Evolutionary conservation across 352 stramenopile species (phyloP), one percentile per base, ranked within the genome.

Genomic region (Globisporangium yorkense): DNA sequence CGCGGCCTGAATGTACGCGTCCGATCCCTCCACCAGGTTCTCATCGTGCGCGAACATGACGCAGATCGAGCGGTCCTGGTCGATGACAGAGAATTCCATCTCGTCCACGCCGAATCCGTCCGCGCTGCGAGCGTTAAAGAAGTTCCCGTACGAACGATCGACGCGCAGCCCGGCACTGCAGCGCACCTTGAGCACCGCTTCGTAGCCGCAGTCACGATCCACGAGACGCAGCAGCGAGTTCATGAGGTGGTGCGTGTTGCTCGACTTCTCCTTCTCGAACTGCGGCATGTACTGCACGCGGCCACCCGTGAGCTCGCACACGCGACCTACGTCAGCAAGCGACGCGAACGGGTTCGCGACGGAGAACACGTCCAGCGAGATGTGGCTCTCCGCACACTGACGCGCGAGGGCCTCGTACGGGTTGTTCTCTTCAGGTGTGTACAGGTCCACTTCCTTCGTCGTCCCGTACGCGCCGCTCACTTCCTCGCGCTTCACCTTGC

Each of bases 11-110:
- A 97, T 81, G 65, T 87, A 96, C 31, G 82, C 80, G 53, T 94
- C 80, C 5, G 65, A 67, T 10, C 77, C 79, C 33, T 94, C 82
- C 5, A 80, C 66, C 8, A 97, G 63, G 33, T 72, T 77, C 59
- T 94, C 89, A 54, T 97, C 85, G 69, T 96, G 84, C n/a, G 84
- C 80, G 46, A 97, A 88, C 5, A 85, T 89, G 18, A 96, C 89
- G 29, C 88, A 83, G 43, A 94, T 79, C 2, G 86, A 89, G 35
- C 84, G 82, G 49, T 95, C 83, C 58, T 92, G 78, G 58, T 94
- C 80, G 13, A 97, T 90, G 56, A 88, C 77, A 20, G 84, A 75
- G 62, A 97, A 90, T 61, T 96, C 87, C 71, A 96, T 88, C 64
- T 97, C 90, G 70, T 93, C 81, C 33, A 84, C 84, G 16, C 67